Conservation (phyloP, 768 basidiomycete species). For the Boletus tylopilopsis region DNA sequence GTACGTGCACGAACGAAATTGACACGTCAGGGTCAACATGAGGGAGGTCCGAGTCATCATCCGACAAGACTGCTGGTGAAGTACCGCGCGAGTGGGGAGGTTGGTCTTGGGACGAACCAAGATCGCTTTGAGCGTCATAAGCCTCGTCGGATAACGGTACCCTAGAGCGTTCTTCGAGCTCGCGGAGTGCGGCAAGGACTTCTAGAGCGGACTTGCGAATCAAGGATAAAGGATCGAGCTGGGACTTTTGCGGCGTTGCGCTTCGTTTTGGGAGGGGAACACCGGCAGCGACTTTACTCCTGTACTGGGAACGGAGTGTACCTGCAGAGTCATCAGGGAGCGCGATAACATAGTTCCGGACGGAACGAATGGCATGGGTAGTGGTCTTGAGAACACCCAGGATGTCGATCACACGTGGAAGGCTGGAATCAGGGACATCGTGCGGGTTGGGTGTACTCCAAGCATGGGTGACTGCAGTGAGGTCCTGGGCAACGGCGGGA, state of each 20-base stretch:
- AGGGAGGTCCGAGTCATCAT: slow-evolving; percentile 31
- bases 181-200: slow-evolving; percentile 73
- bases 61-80: slow-evolving; percentile 43
- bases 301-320: slow-evolving; percentile 54
- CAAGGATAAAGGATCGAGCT: slow-evolving; percentile 57
- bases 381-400: slow-evolving; percentile 73
- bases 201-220: slow-evolving; percentile 81
- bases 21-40: slow-evolving; percentile 55
- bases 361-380: slow-evolving; percentile 75
- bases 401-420: slow-evolving; percentile 46
- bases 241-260: slow-evolving; percentile 31
- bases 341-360: slow-evolving; percentile 78
- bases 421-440: slow-evolving; percentile 16
- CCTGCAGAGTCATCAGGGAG: slow-evolving; percentile 72
- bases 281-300: slow-evolving; percentile 43
- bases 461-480: slow-evolving; percentile 54
- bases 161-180: slow-evolving; percentile 75
- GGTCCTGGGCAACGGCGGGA: slow-evolving; percentile 74
- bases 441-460: slow-evolving; percentile 50
- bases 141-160: slow-evolving; percentile 75
- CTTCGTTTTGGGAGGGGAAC: slow-evolving; percentile 33
- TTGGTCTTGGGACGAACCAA: slow-evolving; percentile 40
- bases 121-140: slow-evolving; percentile 80
- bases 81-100: slow-evolving; percentile 38
- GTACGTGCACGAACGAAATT: slow-evolving; percentile 67